Evolutionary conservation across 257 asterid genomes (phyloP), one percentile per base, ranked within the genome.

Genomic region (Coffea canephora): DNA sequence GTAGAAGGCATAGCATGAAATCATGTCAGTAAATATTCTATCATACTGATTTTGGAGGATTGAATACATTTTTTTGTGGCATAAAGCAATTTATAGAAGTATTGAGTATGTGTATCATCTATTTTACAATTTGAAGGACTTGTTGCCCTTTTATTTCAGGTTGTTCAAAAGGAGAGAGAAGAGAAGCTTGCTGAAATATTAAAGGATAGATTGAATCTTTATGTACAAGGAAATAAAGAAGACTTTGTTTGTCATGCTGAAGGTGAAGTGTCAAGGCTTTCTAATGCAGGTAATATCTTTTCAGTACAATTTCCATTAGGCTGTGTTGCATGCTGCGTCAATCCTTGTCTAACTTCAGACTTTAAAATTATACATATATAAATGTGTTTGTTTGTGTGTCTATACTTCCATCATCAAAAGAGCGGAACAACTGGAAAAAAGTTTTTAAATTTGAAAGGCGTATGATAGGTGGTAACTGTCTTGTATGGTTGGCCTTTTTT

Each of bases 161-260:
- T 77, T 80, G 89, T 92, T 79, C 99, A 96, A 84, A 94, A 72
- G 90, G 99, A 96, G 83, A 92, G 99, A 87, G 98, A 96, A 86
- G 98, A 96, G 83, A 96, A 94, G 87, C 99, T 96, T 86, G 93
- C 89, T 82, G 84, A 87, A 82, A 84, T 87, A 83, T 91, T 96
- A 55, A 96, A 87, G 86, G 95, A 89, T 87, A 90, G 91, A 80
- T 92, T 96, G 69, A 90, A 96, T 85, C 84, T 90, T 48, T 96
- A 94, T 76, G 91, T 96, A 85, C 99, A 92, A 86, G 98, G 97
- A 84, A 89, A 91, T 79, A 96, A 93, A 91, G 94, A 94, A 65
- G 98, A 91, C 7, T 96, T 94, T 64, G 83, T 84, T 80, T 80
- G 62, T 84, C 89, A 90, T 14, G 97, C 98, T 77, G 91, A 94